These are phyloP conservation scores for Coemansia sp. DNA, from an alignment of 192 early-diverging fungal species.

Conservation along the genomic window DNA sequence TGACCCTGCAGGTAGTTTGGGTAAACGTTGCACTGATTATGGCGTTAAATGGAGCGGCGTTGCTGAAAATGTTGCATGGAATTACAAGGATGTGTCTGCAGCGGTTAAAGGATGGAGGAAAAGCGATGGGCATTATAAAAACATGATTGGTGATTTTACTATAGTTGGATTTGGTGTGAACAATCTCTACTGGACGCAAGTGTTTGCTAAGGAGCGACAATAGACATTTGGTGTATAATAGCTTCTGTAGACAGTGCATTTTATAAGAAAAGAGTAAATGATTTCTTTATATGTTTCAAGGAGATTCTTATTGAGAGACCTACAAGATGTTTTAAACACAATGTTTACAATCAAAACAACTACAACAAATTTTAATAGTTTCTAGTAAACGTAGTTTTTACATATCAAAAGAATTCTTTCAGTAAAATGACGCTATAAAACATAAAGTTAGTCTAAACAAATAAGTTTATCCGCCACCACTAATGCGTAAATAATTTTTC, in stretches of 20 bases:
- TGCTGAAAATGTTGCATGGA: slow-evolving; percentile 38
- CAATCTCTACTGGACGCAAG: slow-evolving; percentile 32
- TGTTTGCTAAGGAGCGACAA: slow-evolving; percentile 16
- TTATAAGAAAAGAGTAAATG: no score
- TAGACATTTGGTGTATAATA: background rate
- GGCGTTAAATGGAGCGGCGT: slow-evolving; percentile 17
- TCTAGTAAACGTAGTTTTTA: no score
- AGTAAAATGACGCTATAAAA: no score
- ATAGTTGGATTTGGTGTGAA: slow-evolving; percentile 26
- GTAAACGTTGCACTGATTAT: background rate
- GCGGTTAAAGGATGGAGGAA: slow-evolving; percentile 30
- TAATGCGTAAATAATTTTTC: no score
- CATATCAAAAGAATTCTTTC: no score
- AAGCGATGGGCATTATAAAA: slow-evolving; percentile 27
- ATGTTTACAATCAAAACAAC: no score
- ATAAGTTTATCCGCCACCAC: no score
- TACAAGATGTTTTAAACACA: no score
- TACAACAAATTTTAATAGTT: no score
- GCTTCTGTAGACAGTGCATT: background rate
- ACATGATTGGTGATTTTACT: slow-evolving; percentile 32
- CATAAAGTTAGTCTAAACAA: no score
- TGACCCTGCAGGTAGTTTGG: slow-evolving; percentile 7
- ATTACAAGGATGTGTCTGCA: background rate
- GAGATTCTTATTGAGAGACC: no score
- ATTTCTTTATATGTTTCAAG: no score